These are phyloP conservation scores for Ustulina deusta DNA, from an alignment of 2,329 filamentous ascomycete species.

Conservation along the genomic window DNA sequence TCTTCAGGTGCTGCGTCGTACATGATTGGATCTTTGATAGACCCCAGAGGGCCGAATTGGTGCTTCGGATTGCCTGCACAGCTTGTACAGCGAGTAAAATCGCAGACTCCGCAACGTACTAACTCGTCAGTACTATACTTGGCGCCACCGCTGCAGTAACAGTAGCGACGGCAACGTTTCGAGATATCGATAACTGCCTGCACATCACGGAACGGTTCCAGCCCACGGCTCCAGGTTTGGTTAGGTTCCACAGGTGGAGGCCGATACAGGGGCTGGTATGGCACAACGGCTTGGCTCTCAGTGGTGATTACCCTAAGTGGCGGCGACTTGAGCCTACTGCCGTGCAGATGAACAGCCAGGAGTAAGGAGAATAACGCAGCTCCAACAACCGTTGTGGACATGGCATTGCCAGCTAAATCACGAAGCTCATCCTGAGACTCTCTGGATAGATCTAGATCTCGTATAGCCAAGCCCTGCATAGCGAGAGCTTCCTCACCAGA, in stretches of 20 bases:
- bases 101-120: slow-evolving; percentile 52
- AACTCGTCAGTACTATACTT: slow-evolving; percentile 49
- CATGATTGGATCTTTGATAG: slow-evolving; percentile 40
- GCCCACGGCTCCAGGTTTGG: slow-evolving; percentile 26
- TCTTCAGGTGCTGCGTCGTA: slow-evolving; percentile 34
- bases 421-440: slow-evolving; percentile 72
- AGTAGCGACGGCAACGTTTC: slow-evolving; percentile 49
- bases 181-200: slow-evolving; percentile 35
- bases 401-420: slow-evolving; percentile 82
- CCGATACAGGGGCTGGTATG: slow-evolving; percentile 27
- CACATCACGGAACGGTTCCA: slow-evolving; percentile 5
- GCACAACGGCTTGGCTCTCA: not conserved
- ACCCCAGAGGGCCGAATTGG: slow-evolving; percentile 33
- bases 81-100: slow-evolving; percentile 52
- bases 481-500: slow-evolving; percentile 71
- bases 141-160: slow-evolving; percentile 51
- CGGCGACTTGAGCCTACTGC: not conserved
- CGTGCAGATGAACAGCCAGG: slow-evolving; percentile 51
- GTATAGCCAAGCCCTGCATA: slow-evolving; percentile 76
- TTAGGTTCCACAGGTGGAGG: slow-evolving; percentile 4
- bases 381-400: slow-evolving; percentile 79
- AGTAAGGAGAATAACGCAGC: slow-evolving; percentile 70
- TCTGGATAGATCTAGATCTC: slow-evolving; percentile 71
- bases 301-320: slow-evolving; percentile 16
- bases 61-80: slow-evolving; percentile 58